A percentile compares a stretch with the other conserved stretches of the same genome.
Conservation (phyloP, 1,284 basidiomycete genomes). For the Marasmius oreades region DNA sequence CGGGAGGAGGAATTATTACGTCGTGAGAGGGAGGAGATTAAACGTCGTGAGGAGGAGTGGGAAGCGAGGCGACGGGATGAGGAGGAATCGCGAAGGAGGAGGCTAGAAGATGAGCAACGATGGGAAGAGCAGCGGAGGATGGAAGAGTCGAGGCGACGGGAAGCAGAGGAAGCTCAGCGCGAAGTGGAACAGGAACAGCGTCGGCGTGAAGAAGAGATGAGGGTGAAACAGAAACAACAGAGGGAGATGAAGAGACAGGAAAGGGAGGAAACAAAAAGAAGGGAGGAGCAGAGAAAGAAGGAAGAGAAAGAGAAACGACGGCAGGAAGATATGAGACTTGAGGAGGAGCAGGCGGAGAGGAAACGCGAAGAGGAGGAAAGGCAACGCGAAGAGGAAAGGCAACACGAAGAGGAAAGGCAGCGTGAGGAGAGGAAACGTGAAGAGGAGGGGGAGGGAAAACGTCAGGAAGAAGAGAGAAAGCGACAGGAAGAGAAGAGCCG, state of each 20-base stretch:
- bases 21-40: slow-evolving; percentile 14
- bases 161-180: slow-evolving; percentile 20
- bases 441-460: slow-evolving; percentile 22
- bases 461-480: slow-evolving; percentile 19
- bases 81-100: not conserved
- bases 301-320: slow-evolving; percentile 26
- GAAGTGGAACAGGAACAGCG: slow-evolving; percentile 18
- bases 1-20: slow-evolving; percentile 18
- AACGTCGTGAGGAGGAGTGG: not conserved
- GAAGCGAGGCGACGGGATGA: not conserved
- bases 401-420: slow-evolving; percentile 21
- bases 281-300: slow-evolving; percentile 25
- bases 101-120: not conserved
- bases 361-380: slow-evolving; percentile 18
- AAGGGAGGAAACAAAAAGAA: slow-evolving; percentile 24
- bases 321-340: slow-evolving; percentile 21
- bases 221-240: slow-evolving; percentile 20
- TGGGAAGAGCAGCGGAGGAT: slow-evolving; percentile 1
- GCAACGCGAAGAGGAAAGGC: slow-evolving; percentile 10
- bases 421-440: slow-evolving; percentile 23
- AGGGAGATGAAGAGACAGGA: slow-evolving; percentile 23
- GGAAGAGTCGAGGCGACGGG: slow-evolving; percentile 8
- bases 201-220: slow-evolving; percentile 12
- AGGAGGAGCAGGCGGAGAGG: slow-evolving; percentile 19
- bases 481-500: not conserved